Evolutionary conservation across 306 rosid species (phyloP), one percentile per base, ranked within the genome.

Genomic region (Hylodesmum podocarpum): DNA sequence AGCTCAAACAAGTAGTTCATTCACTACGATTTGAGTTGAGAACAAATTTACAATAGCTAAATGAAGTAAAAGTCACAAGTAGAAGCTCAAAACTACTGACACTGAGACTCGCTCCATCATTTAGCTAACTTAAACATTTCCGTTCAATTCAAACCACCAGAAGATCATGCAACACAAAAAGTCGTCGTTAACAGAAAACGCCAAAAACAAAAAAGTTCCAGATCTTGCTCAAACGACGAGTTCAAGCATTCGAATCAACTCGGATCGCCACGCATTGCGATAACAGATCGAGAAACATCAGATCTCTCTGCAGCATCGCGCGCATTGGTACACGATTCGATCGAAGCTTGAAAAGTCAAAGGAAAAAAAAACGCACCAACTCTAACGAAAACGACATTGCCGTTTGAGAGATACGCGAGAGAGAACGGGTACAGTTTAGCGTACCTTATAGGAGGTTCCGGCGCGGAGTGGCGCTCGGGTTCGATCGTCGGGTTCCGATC

Each of bases 161-260:
- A 11, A 8, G 28, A 18, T 27, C 27, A 43, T 62, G 62, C 72
- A 75, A 57, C 44, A 34, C 44, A 66, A 44, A 64, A 46, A 57
- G 31, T 43, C 62, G 66, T 39, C 51, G 82, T 78, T 10, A 9
- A 50, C 31, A 8, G 10, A 61, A 67, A 78, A 51, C 29, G 16
- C 14, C 40, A 13, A 41, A 66, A 74, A 15, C 16, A 54, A 74
- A 15, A 13, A 54, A 73, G 75, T 80, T 18, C 25, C 14, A 59
- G 87, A 88, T 86, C 92, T 81, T 81, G 76, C 80, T 81, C 33
- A 34, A 69, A 16, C 68, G 71, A 78, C 47, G 70, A 55, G 47
- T 27, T 50, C 47, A 46, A 4, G 57, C 18, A n/a, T 18, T 21
- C 28, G 14, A 59, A 51, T 40, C 59, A 13, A 63, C 76, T 34